These are phyloP conservation scores for Echites panduratus DNA, from an alignment of 257 asterid species.

Conservation along the genomic window DNA sequence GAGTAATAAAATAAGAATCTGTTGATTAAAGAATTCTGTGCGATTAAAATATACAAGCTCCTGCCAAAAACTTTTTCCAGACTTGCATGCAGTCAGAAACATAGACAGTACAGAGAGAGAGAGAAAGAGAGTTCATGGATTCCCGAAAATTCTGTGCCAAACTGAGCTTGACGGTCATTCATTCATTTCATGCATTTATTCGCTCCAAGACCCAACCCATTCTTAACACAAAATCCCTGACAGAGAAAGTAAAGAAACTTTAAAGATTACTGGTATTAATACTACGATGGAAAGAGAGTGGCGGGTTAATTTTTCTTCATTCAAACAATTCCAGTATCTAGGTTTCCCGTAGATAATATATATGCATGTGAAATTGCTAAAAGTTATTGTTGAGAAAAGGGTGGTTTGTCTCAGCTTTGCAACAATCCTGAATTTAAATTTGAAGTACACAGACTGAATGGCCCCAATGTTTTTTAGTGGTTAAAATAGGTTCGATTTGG, in stretches of 20 bases:
- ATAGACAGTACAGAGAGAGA: background rate
- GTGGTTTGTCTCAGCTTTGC: background rate
- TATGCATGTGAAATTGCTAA: background rate
- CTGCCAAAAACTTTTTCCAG: conserved; percentile 3
- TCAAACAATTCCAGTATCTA: too few relatives aligned
- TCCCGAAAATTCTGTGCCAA: conserved; percentile 9
- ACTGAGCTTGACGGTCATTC: conserved; percentile 11
- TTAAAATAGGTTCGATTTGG: background rate
- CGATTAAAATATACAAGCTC: background rate
- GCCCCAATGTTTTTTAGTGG: background rate
- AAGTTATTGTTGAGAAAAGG: background rate
- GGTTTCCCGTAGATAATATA: too few relatives aligned
- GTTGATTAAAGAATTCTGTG: background rate
- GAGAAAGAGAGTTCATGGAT: conserved; percentile 1
- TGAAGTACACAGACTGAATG: background rate
- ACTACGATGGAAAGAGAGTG: too few relatives aligned
- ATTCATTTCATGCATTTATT: conserved; percentile 7
- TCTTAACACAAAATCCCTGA: too few relatives aligned
- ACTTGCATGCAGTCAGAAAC: conserved; percentile 13
- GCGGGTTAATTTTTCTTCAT: too few relatives aligned
- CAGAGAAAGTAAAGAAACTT: too few relatives aligned
- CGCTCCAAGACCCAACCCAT: background rate
- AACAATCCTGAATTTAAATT: background rate
- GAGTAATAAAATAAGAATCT: too few relatives aligned
- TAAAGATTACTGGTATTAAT: too few relatives aligned